These are phyloP conservation scores for Nymphaea colorata DNA, from an alignment of 164 flowering plant species.

Conservation along the genomic window DNA sequence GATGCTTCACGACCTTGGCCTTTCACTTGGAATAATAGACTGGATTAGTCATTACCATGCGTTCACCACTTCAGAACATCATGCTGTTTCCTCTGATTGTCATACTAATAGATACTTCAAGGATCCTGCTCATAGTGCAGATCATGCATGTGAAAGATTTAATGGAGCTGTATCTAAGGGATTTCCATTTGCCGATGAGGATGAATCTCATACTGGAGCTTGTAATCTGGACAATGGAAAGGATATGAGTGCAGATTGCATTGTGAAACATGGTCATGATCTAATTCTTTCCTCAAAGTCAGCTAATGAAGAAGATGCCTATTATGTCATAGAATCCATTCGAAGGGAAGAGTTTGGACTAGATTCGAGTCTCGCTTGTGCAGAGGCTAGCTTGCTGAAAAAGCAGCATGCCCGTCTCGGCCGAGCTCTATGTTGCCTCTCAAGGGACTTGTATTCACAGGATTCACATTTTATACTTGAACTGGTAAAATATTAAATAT, in stretches of 20 bases:
- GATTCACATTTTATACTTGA: conserved; percentile 98
- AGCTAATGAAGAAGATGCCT: conserved; percentile 25
- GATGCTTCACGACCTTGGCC: conserved; percentile 90
- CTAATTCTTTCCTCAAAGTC: not conserved
- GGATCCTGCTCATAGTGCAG: not conserved
- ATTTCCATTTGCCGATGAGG: not conserved
- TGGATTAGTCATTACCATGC: conserved; percentile 67
- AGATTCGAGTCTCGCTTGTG: conserved; percentile 33
- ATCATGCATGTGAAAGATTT: not conserved
- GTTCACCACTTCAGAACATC: conserved; percentile 14
- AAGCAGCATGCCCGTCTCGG: conserved; percentile 98
- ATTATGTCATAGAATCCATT: conserved; percentile 54
- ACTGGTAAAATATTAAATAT: conserved; percentile 38
- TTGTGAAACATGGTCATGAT: not conserved
- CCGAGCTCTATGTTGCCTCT: conserved; percentile 90
- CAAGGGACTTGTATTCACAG: conserved; percentile 89
- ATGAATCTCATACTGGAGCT: not conserved
- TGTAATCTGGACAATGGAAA: conserved; percentile 7
- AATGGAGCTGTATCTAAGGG: not conserved
- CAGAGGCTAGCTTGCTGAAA: conserved; percentile 49
- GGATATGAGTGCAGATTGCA: conserved; percentile 9
- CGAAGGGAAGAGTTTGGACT: conserved; percentile 94
- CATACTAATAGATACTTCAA: not conserved
- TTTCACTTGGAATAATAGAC: conserved; percentile 65
- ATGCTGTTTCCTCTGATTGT: not conserved